Conservation (phyloP, 495 filamentous ascomycete genomes). For the Massariosphaeria phaeospora region DNA sequence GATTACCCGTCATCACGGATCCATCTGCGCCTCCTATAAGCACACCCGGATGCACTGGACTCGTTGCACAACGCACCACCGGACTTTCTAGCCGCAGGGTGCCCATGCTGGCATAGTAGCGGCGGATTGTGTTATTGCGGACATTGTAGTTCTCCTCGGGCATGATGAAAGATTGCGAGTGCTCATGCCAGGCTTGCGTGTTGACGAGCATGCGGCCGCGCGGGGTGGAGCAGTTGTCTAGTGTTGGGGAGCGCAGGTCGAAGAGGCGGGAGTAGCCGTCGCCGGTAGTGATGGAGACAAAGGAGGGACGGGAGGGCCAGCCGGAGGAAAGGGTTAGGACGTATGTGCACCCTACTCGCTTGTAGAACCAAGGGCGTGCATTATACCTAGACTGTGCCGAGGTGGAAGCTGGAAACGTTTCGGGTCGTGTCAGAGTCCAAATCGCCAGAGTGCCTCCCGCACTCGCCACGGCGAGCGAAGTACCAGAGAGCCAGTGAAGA, state of each 20-base stretch:
- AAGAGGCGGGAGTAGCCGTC: conserved; percentile 57
- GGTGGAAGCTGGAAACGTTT: conserved; percentile 17
- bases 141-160: conserved; percentile 57
- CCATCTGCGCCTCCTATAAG: conserved; percentile 57
- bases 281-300: conserved; percentile 52
- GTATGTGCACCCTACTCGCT: conserved; percentile 56
- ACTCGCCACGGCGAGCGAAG: conserved; percentile 56
- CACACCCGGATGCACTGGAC: conserved; percentile 51
- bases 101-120: conserved; percentile 52
- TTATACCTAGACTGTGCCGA: neutral
- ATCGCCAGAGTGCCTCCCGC: conserved; percentile 58
- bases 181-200: conserved; percentile 54
- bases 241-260: conserved; percentile 48
- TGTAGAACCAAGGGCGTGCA: conserved; percentile 52
- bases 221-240: conserved; percentile 47
- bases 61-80: conserved; percentile 43
- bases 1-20: conserved; percentile 51
- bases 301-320: conserved; percentile 56
- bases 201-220: conserved; percentile 50
- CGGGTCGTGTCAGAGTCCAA: conserved; percentile 45
- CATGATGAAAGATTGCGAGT: conserved; percentile 50
- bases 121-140: conserved; percentile 49
- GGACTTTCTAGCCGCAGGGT: conserved; percentile 38
- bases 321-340: conserved; percentile 53
- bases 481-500: conserved; percentile 58